Evolutionary conservation across 2,329 filamentous ascomycete species (phyloP).

Genomic region (Alternaria triticina): DNA sequence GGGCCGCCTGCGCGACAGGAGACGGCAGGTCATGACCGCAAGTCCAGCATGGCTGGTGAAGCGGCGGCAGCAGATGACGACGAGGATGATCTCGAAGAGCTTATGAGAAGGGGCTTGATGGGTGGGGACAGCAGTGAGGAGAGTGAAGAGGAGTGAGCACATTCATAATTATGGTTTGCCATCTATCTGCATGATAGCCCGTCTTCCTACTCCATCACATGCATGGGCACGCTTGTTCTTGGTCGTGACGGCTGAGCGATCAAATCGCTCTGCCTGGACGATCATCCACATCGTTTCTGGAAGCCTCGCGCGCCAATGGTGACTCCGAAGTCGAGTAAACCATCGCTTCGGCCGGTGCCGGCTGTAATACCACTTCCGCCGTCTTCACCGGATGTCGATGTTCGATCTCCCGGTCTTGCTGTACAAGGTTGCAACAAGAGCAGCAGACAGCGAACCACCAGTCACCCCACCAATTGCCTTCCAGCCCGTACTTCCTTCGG

Average conservation of each 20-base stretch:
- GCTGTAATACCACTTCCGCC: background rate
- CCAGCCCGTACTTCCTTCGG: too few species aligned
- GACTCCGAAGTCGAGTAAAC: background rate
- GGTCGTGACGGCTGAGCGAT: too few species aligned
- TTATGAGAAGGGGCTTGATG: conserved; percentile 51
- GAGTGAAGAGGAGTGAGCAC: conserved; percentile 52
- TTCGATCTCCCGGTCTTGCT: background rate
- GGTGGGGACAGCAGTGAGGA: conserved; percentile 50
- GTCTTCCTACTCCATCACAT: background rate
- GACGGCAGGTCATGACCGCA: conserved; percentile 13
- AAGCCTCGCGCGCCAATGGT: background rate
- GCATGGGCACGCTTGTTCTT: background rate
- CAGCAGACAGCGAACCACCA: background rate
- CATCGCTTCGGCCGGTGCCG: background rate
- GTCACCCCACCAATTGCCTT: background rate
- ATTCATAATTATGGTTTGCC: background rate
- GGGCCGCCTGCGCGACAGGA: conserved; percentile 36
- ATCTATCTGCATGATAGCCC: background rate
- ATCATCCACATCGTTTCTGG: too few species aligned
- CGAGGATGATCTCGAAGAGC: conserved; percentile 52
- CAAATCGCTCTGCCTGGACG: background rate
- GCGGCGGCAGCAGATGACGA: conserved; percentile 32
- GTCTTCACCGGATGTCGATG: background rate
- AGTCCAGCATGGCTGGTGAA: conserved; percentile 13
- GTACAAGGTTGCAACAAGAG: background rate